Base-by-base conservation (phyloP, 129 eudicot genomes). In the Solidago caesia region DNA sequence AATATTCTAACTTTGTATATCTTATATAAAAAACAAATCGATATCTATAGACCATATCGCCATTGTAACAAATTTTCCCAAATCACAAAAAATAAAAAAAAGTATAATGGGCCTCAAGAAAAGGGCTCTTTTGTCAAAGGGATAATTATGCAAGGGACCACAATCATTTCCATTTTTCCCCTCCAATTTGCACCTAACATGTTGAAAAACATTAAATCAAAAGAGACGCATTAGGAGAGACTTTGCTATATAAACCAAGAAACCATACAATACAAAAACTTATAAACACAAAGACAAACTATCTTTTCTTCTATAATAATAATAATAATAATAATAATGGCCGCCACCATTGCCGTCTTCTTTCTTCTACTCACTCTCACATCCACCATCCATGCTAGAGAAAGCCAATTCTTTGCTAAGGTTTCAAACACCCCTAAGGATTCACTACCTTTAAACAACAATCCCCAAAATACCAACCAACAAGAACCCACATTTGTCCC, bases 331-430 rank as follows among this genome's bases (percentile, higher is more conserved):
- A 61, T 69, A 29, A 46, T 48, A 42, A 67, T 71, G 16, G 72
- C 83, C 76, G 64, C 53, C 74, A n/a, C 79, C 82, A 71, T 74
- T 53, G 25, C 85, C 84, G 77, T 70, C 55, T 60, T 78, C 51
- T 43, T 84, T 78, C 67, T 90, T 71, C 47, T 71, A 16, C 74
- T 81, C 79, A 66, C 74, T 11, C 79, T 75, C 84, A 69, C 90
- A 6, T 52, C 84, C 43, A 88, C 84, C 21, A 74, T 85, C 63
- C 84, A 87, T 69, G 98, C 92, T 44, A 84, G 98, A 82, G 92
- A 89, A 4, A 84, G 89, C 84, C 92, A 86, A 26, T 84, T 87
- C 79, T 92, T 92, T 75, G 87, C 85, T 84, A 92, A 69, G 44
- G 39, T 74, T 70, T 67, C 85, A 1, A 75, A 73, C 73, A 71